Evolutionary conservation across 2,329 filamentous ascomycete genomes (phyloP).

Genomic region (Exophiala oligosperma): DNA sequence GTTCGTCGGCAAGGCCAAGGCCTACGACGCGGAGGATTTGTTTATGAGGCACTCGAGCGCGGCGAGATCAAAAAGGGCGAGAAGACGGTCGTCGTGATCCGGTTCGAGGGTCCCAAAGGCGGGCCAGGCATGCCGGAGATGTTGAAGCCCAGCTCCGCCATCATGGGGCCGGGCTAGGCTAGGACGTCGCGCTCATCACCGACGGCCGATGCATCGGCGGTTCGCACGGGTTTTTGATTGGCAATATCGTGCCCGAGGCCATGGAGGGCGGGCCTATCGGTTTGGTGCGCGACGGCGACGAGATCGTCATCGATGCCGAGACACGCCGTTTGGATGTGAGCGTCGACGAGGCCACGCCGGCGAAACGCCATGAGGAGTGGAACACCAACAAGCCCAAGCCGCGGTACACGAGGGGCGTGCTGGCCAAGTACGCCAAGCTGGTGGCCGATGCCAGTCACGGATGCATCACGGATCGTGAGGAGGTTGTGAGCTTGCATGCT

Average conservation of each 20-base stretch:
- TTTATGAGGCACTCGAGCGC: conserved; percentile 68
- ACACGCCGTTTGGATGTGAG: conserved; percentile 65
- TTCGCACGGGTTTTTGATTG: conserved; percentile 82
- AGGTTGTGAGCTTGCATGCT: conserved; percentile 13
- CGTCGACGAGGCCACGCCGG: conserved; percentile 65
- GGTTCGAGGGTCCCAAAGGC: conserved; percentile 72
- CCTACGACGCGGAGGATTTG: conserved; percentile 68
- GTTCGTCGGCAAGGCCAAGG: conserved; percentile 69
- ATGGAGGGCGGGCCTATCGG: conserved; percentile 83
- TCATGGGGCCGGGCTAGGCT: conserved; percentile 73
- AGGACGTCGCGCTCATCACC: conserved; percentile 70
- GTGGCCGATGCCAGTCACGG: conserved; percentile 50
- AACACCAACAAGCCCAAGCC: conserved; percentile 55
- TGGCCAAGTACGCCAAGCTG: conserved; percentile 66
- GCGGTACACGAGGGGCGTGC: conserved; percentile 62
- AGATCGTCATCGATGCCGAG: conserved; percentile 79
- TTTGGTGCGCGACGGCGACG: conserved; percentile 75
- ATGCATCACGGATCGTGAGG: conserved; percentile 46
- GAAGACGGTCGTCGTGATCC: conserved; percentile 74
- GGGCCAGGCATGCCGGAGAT: conserved; percentile 75
- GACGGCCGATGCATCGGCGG: conserved; percentile 79
- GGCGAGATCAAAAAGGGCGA: conserved; percentile 72
- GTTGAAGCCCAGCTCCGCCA: conserved; percentile 69
- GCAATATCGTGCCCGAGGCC: conserved; percentile 84
- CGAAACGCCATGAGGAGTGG: conserved; percentile 60